Base-by-base conservation (phyloP, 176 grass and related monocot genomes). In the Lolium multiflorum region DNA sequence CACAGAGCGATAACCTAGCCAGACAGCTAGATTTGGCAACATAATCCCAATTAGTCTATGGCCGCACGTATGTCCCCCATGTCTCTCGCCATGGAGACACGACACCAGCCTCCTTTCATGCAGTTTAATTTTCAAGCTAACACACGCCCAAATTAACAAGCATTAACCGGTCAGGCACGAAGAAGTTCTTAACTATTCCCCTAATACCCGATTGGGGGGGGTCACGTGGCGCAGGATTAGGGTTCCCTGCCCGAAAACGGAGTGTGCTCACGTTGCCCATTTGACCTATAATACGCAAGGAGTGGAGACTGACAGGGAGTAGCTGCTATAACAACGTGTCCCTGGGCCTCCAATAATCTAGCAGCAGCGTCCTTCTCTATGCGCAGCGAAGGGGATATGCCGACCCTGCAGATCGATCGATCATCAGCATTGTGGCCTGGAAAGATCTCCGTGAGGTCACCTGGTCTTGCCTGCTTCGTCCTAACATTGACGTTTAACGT, bases 391-490 rank as follows among this genome's bases (percentile, higher is more conserved):
- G 31, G 31, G 31, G 31, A 35, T 35, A 35, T 35, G 31, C 31
- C 31, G 31, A 35, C 31, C 31, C 31, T 35, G 31, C 31, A 35
- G 31, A 35, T 35, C 31, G 31, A 35, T 35, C 31, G 4, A 22
- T 68, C 65, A 13, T 38, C 16, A 70, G 67, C 8, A 43, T 7
- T 5, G 60, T n/a, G 89, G 83, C 87, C 35, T 56, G 80, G 56
- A 11, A 25, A 83, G 85, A 87, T 88, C 81, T 84, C 50, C 18
- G 4, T 77, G 85, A 88, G 69, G 41, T 84, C 85, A 84, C 60
- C 67, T 9, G 81, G 88, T 91, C 85, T 47, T 81, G 85, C 85
- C 81, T 91, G 85, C 69, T 91, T 84, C 89, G 81, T 88, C 85
- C 85, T 44, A 88, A 91, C 85, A 31, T 76, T 77, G 89, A 91